Percentiles rank a stretch among this genome's conserved stretches.
Conservation (phyloP, 1,284 basidiomycete genomes). For the Moniliophthora roreri region DNA sequence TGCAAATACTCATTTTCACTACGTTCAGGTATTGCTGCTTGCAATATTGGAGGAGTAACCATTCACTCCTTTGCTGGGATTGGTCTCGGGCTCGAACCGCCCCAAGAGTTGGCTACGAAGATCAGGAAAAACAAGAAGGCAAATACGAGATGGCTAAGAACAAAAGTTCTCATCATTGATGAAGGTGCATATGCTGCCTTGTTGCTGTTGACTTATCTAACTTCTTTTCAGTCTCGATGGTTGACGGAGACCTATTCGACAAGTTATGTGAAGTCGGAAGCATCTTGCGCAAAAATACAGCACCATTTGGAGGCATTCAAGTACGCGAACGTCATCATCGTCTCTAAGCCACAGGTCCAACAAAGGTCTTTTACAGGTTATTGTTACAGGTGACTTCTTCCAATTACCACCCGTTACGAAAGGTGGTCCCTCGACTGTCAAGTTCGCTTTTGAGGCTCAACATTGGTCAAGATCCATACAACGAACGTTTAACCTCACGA, state of each 20-base stretch:
- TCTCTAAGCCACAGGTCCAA: conserved; percentile 4
- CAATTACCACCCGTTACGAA: conserved; percentile 90
- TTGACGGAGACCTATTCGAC: conserved; percentile 92
- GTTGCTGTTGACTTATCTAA: conserved; percentile 4
- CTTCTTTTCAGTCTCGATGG: conserved; percentile 82
- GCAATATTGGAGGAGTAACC: conserved; percentile 93
- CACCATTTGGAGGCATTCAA: conserved; percentile 96
- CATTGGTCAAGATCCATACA: conserved; percentile 81
- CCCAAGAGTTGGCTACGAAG: conserved; percentile 65
- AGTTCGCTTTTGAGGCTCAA: conserved; percentile 89
- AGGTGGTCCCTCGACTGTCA: conserved; percentile 32
- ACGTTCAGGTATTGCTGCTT: conserved; percentile 83
- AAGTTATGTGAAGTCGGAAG: conserved; percentile 72
- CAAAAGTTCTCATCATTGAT: conserved; percentile 89
- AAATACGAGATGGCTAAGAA: conserved; percentile 66
- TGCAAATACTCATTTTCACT: background rate
- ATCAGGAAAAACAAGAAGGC: conserved; percentile 75
- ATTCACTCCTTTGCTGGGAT: conserved; percentile 93
- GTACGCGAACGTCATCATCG: conserved; percentile 36
- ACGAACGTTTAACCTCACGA: conserved; percentile 82
- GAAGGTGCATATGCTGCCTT: conserved; percentile 61
- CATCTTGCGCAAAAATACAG: conserved; percentile 57
- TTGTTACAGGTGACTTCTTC: conserved; percentile 95
- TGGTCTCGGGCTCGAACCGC: conserved; percentile 76
- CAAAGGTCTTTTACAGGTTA: conserved; percentile 45